Evolutionary conservation across 164 flowering plant genomes (phyloP).

Genomic region (Saururus chinensis): DNA sequence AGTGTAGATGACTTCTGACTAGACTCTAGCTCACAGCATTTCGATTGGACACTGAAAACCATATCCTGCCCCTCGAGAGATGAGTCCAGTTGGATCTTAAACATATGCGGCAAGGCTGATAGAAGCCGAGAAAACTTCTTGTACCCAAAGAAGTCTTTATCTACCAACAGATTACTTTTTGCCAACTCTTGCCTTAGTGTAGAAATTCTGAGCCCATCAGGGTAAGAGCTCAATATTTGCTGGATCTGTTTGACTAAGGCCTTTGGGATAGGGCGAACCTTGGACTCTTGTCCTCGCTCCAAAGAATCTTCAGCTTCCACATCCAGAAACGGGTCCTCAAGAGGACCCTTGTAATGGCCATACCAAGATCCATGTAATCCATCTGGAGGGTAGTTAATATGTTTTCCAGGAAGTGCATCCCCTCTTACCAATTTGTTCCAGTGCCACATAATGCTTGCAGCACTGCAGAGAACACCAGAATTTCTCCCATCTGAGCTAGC

Average conservation of each 20-base stretch:
- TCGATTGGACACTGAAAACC: constrained; percentile 20
- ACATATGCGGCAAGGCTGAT: constrained; percentile 40
- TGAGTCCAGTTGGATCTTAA: constrained; percentile 24
- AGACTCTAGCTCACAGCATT: constrained; percentile 17
- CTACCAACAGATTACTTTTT: constrained; percentile 24
- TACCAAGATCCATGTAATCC: constrained; percentile 85
- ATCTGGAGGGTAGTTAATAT: constrained; percentile 84
- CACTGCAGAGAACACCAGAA: constrained; percentile 43
- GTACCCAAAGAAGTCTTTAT: constrained; percentile 60
- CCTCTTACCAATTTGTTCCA: constrained; percentile 67
- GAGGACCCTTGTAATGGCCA: constrained; percentile 49
- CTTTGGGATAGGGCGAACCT: constrained; percentile 43
- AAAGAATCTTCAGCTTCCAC: constrained; percentile 19
- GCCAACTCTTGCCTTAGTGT: constrained; percentile 43
- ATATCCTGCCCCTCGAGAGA: constrained; percentile 28
- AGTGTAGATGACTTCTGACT: constrained; percentile 9
- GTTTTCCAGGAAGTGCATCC: constrained; percentile 51
- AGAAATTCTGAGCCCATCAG: constrained; percentile 47
- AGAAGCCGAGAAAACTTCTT: constrained; percentile 64
- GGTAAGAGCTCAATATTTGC: constrained; percentile 34
- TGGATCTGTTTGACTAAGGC: constrained; percentile 33
- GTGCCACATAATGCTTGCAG: constrained; percentile 89
- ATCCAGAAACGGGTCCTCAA: constrained; percentile 44
- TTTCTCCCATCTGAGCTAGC: constrained; percentile 36
- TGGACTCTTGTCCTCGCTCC: constrained; percentile 23